Base-by-base conservation (phyloP, 148 eudicot genomes). In the Amaranthus palmeri region DNA sequence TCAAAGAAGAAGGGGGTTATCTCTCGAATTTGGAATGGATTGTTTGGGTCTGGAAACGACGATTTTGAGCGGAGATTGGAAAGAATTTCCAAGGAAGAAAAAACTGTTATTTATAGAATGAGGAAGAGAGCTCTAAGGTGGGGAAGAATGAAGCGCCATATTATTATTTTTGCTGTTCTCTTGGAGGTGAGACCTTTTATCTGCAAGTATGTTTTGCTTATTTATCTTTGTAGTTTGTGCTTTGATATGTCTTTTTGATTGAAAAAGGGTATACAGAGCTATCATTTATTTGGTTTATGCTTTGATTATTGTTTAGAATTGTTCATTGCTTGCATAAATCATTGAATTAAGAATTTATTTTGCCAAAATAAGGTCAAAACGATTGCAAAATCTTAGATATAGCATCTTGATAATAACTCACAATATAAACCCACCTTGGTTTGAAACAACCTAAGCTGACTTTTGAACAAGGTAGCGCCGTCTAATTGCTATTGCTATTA, bases 21-120 rank as follows among this genome's bases (percentile, higher is more conserved):
- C 3, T 88, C 92, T 41, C 82, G 96, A 70, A 70, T 92, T 3
- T 92, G 92, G 96, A 81, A 85, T 68, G 77, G 81, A 44, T 51
- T 92, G 25, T 88, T 92, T 71, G 81, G 97, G 25, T 59, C 72
- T 2, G 76, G 82, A 10, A 81, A 83, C 25, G 88, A 88, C 78
- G 97, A 92, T 82, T 88, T 88, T 69, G 91, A 84, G 82, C 78
- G 83, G 83, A 86, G 92, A 77, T 67, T 92, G 80, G 81, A 90
- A 73, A 77, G 87, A 52, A 85, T 92, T 65, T 85, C 92, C 10
- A 92, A 86, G 78, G 92, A 90, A 72, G 97, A 92, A 73, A 83
- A 86, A 60, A 45, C 81, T 76, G 74, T 90, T 80, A 75, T 88
- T 40, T 73, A 79, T 63, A 81, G 93, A 79, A 88, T 90, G 81